phyloP scores from a whole-genome alignment of 805 yeast genomes.

The Nakazawaea pomicola region DNA sequence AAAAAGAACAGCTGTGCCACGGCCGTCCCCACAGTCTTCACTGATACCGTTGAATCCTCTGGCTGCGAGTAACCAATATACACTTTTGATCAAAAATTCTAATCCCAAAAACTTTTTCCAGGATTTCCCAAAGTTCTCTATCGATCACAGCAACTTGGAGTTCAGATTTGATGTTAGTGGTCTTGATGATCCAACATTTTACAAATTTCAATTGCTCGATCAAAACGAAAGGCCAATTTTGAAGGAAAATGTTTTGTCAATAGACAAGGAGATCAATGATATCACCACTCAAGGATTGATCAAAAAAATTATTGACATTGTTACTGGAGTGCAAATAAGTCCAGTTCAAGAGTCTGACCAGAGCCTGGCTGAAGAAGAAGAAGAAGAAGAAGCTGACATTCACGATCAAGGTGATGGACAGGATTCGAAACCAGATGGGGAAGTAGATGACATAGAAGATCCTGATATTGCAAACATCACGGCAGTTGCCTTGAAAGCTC shows the following conservation, averaged over 20 bases:
- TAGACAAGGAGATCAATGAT: conserved; percentile 6
- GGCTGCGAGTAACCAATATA: conserved; percentile 1
- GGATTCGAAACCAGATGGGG: too few relatives aligned
- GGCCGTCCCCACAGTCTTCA: too few relatives aligned
- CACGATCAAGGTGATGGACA: not conserved
- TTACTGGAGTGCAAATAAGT: too few relatives aligned
- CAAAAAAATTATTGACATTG: conserved; percentile 1
- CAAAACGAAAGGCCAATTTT: not conserved
- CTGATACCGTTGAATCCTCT: too few relatives aligned
- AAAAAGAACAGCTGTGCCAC: too few relatives aligned
- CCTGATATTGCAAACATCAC: conserved; percentile 10
- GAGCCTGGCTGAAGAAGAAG: too few relatives aligned
- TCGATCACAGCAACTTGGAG: not conserved
- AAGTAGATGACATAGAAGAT: not conserved
- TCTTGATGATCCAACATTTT: conserved; percentile 4
- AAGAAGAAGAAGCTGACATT: not conserved
- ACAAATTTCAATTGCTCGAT: conserved; percentile 5
- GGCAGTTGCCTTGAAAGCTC: conserved; percentile 10
- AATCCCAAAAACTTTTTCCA: conserved; percentile 9
- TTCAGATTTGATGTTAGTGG: not conserved
- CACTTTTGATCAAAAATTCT: not conserved
- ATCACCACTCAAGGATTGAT: conserved; percentile 7
- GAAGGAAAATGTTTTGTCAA: conserved; percentile 1
- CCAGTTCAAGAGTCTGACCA: too few relatives aligned
- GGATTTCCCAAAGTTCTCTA: conserved; percentile 9